Evolutionary conservation across 768 basidiomycete species (phyloP).

Genomic region (Psilocybe cubensis): DNA sequence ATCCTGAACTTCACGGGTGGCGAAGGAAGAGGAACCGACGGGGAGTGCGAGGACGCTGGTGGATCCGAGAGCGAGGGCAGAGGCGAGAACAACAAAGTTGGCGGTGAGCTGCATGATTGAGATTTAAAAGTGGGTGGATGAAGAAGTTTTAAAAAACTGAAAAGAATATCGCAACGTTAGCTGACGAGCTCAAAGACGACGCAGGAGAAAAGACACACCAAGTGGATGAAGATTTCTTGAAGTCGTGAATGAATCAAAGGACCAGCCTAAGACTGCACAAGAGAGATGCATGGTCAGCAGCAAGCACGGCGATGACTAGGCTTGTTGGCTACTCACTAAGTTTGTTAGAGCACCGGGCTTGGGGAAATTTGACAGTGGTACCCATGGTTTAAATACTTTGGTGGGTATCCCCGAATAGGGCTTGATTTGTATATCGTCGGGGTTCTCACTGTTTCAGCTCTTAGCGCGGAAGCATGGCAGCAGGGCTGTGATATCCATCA

Average conservation of each 20-base stretch:
- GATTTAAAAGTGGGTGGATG: slow-evolving; percentile 12
- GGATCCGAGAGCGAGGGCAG: slow-evolving; percentile 21
- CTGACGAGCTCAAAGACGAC: not conserved
- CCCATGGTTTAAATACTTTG: slow-evolving; percentile 8
- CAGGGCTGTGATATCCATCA: slow-evolving; percentile 3
- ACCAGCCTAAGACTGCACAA: slow-evolving; percentile 27
- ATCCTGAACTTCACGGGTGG: slow-evolving; percentile 12
- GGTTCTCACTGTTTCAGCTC: not conserved
- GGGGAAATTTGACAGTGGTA: not conserved
- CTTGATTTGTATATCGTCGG: not conserved
- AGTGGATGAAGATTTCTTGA: slow-evolving; percentile 17
- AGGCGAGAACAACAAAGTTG: slow-evolving; percentile 23
- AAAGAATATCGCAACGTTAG: not conserved
- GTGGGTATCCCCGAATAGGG: not conserved
- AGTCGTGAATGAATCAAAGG: slow-evolving; percentile 25
- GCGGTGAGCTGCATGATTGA: slow-evolving; percentile 26
- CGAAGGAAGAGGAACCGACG: slow-evolving; percentile 6
- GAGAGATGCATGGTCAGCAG: slow-evolving; percentile 2
- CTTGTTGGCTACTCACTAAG: slow-evolving; percentile 5
- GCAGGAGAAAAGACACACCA: slow-evolving; percentile 2
- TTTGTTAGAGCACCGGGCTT: slow-evolving; percentile 17
- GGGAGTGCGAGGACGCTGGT: slow-evolving; percentile 21
- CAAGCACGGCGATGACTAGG: not conserved
- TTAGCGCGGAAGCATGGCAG: not conserved
- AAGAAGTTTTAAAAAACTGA: slow-evolving; percentile 15